Percentiles rank a stretch among this genome's conserved stretches.
Evolutionary conservation across 1,284 basidiomycete species (phyloP).

Genomic region (Peniophora sp.): DNA sequence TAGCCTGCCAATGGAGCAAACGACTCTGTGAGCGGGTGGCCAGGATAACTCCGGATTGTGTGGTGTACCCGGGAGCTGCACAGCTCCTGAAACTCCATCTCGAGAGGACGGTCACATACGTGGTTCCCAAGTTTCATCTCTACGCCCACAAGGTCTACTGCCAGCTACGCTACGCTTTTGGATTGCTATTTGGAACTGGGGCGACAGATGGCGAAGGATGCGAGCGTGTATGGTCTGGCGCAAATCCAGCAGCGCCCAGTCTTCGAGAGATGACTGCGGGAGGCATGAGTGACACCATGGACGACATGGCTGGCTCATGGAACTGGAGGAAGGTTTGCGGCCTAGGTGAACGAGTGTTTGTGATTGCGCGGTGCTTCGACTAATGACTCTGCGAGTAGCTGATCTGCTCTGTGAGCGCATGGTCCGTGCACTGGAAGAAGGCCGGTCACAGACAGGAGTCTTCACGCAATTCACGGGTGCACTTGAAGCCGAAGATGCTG

Average conservation of each 20-base stretch:
- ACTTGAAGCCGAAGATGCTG: too few relatives aligned
- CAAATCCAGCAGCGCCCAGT: slow-evolving; percentile 14
- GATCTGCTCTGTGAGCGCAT: too few relatives aligned
- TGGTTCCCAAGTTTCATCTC: slow-evolving; percentile 20
- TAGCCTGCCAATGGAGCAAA: slow-evolving; percentile 26
- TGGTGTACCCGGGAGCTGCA: neutral
- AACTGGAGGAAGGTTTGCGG: slow-evolving; percentile 19
- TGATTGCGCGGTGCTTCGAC: too few relatives aligned
- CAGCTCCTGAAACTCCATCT: neutral
- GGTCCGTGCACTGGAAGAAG: too few relatives aligned
- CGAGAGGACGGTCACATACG: slow-evolving; percentile 6
- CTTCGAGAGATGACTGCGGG: slow-evolving; percentile 20
- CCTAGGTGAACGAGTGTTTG: too few relatives aligned
- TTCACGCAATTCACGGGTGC: too few relatives aligned
- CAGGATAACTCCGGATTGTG: neutral
- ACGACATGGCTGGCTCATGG: slow-evolving; percentile 21
- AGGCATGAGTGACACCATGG: slow-evolving; percentile 15
- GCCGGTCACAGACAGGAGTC: too few relatives aligned
- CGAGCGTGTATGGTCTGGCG: slow-evolving; percentile 15
- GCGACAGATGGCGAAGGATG: slow-evolving; percentile 22
- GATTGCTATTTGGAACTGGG: slow-evolving; percentile 12
- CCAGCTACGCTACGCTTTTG: slow-evolving; percentile 17
- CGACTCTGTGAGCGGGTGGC: slow-evolving; percentile 12
- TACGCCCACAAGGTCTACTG: slow-evolving; percentile 14
- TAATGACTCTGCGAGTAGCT: too few relatives aligned